A percentile compares a stretch with the other conserved stretches of the same genome.
These are phyloP conservation scores for Mortierella polycephala DNA, from an alignment of 371 early-diverging fungal genomes.

Conservation along the genomic window DNA sequence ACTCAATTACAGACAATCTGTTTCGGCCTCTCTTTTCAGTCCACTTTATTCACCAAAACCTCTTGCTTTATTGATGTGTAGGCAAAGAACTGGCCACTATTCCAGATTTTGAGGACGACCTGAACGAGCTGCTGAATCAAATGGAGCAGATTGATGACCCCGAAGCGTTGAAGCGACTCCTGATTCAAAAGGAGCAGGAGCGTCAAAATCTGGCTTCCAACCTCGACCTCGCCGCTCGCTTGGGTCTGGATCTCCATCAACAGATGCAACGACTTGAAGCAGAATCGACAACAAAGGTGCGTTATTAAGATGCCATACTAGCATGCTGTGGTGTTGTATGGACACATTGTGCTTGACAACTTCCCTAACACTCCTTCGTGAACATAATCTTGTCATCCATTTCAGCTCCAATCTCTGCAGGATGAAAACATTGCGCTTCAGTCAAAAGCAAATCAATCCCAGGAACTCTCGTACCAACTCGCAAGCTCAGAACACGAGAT, in stretches of 20 bases:
- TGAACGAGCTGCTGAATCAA: constrained; percentile 33
- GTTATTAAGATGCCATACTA: no score
- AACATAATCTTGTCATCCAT: constrained; percentile 18
- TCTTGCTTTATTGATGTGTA: constrained; percentile 1
- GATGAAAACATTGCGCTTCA: constrained; percentile 66
- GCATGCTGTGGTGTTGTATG: background rate
- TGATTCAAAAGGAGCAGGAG: constrained; percentile 75
- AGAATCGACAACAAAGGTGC: constrained; percentile 51
- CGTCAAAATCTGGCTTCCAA: constrained; percentile 69
- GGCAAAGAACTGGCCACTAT: constrained; percentile 18
- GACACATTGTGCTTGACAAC: background rate
- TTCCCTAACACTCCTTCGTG: background rate
- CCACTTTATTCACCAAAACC: background rate
- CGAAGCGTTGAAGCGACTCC: constrained; percentile 59
- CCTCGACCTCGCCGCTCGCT: constrained; percentile 72
- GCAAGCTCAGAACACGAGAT: constrained; percentile 47
- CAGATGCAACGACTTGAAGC: constrained; percentile 70
- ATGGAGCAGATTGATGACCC: constrained; percentile 60
- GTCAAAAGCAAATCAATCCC: constrained; percentile 58
- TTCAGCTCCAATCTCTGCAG: constrained; percentile 63
- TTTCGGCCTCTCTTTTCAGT: background rate
- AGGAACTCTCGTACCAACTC: constrained; percentile 54
- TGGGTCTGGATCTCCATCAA: constrained; percentile 73
- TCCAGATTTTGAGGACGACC: constrained; percentile 36
- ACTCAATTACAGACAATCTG: background rate